These are phyloP conservation scores for Pisolithus orientalis DNA, from an alignment of 768 basidiomycete genomes.

Conservation along the genomic window DNA sequence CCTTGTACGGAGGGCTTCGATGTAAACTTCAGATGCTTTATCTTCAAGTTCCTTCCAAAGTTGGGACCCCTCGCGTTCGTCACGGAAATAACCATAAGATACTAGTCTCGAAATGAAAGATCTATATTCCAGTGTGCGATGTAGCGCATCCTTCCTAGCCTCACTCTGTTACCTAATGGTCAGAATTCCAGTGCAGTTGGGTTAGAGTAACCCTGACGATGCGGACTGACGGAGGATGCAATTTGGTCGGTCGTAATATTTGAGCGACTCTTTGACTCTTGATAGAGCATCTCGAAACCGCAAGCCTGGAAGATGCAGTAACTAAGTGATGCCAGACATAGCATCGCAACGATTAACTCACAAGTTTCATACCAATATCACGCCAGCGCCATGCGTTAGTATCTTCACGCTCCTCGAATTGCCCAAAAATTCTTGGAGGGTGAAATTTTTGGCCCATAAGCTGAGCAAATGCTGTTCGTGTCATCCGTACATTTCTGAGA, in stretches of 20 bases:
- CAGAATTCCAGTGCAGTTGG: neutral
- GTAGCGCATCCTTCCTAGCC: constrained; percentile 62
- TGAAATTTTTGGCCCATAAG: constrained; percentile 86
- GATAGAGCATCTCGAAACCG: constrained; percentile 95
- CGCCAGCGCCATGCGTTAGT: constrained; percentile 69
- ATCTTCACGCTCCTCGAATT: constrained; percentile 57
- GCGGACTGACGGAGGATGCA: constrained; percentile 42
- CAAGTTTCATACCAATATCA: constrained; percentile 92
- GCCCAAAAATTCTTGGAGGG: constrained; percentile 85
- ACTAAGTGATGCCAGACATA: neutral
- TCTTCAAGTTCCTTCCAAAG: constrained; percentile 69
- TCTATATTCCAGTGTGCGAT: constrained; percentile 58
- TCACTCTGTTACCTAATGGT: constrained; percentile 37
- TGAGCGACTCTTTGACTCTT: constrained; percentile 65
- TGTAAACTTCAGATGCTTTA: constrained; percentile 63
- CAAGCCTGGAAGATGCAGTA: constrained; percentile 50
- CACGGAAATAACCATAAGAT: constrained; percentile 68
- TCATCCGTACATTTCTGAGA: constrained; percentile 65
- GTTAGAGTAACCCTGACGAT: neutral
- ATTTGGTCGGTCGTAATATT: constrained; percentile 33
- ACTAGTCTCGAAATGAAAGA: constrained; percentile 65
- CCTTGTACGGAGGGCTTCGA: constrained; percentile 60
- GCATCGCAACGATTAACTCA: constrained; percentile 28
- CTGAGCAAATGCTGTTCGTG: constrained; percentile 92
- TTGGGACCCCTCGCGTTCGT: constrained; percentile 70